Percentiles rank a stretch among this genome's conserved stretches.
These are phyloP conservation scores for Artomyces pyxidatus DNA, from an alignment of 768 basidiomycete genomes.

Conservation along the genomic window DNA sequence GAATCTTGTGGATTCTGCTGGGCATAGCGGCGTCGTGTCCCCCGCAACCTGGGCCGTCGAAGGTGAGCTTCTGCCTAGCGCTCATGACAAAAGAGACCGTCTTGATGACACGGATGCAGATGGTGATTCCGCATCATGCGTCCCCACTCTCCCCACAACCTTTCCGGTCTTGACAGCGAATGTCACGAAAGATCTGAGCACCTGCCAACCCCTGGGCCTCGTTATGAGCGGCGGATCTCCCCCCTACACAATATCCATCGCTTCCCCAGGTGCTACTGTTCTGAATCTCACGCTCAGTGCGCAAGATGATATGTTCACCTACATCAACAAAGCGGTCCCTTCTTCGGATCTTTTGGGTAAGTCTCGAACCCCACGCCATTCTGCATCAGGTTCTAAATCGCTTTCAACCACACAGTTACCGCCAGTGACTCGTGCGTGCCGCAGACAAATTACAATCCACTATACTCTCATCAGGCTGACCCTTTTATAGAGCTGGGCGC, in stretches of 20 bases:
- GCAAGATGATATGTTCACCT: conserved; percentile 32
- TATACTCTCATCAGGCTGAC: background rate
- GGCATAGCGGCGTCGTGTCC: conserved; percentile 34
- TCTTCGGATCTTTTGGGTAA: conserved; percentile 30
- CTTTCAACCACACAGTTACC: conserved; percentile 23
- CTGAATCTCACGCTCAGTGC: conserved; percentile 34
- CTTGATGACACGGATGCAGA: conserved; percentile 9
- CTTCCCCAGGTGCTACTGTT: conserved; percentile 28
- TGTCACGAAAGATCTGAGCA: conserved; percentile 28
- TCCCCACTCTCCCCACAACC: conserved; percentile 14
- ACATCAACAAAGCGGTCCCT: conserved; percentile 34
- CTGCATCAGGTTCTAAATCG: background rate
- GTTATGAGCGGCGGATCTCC: conserved; percentile 34
- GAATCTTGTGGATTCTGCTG: conserved; percentile 35
- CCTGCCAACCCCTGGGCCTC: conserved; percentile 41
- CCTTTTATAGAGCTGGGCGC: conserved; percentile 28
- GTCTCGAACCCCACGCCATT: too few species aligned
- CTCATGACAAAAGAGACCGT: background rate
- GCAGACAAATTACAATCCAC: too few species aligned
- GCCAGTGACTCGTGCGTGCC: conserved; percentile 36
- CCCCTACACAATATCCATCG: conserved; percentile 38
- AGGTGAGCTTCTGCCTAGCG: conserved; percentile 20
- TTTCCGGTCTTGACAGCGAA: conserved; percentile 31
- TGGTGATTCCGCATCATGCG: conserved; percentile 25
- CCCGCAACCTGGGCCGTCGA: conserved; percentile 28